Base-by-base conservation (phyloP, 2,329 filamentous ascomycete genomes). In the Ophiocordyceps camponoti-leonardi region DNA sequence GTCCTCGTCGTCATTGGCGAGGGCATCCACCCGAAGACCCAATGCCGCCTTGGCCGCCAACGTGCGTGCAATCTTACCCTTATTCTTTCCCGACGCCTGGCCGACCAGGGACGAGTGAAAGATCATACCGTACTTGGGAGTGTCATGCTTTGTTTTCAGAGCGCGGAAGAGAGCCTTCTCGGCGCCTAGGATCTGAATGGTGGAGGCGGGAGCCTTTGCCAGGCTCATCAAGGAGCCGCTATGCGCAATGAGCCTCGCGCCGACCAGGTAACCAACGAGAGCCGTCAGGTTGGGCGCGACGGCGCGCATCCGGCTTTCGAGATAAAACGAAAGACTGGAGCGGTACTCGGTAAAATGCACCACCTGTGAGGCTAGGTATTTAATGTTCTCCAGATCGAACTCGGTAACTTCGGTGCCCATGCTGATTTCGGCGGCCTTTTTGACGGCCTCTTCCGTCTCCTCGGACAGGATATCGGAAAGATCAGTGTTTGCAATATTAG, bases 101-200 rank as follows among this genome's bases (percentile, higher is more conserved):
- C 92, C 93, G 52, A 98, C 93, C 42, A 98, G 77, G 26, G 86
- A 92, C 43, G 85, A 83, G 66, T 94, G 84, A 68, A 92, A 93
- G 62, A 93, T 86, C 52, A 94, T 75, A 75, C 92, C 92, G 58
- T 96, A 98, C 68, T 96, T 98, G 60, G 92, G 92, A 37, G 92
- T 98, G 60, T 95, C 87, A 66, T 96, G 90, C 75, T 98, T 96
- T 44, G 92, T 98, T 78, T 98, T 98, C 51, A 98, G 74, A 19
- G 92, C 92, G 59, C 92, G 81, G 81, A 98, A 98, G 41, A 98
- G 79, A 8, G 92, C 92, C 75, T 98, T 98, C 71, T 98, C 92
- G 49, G 92, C 92, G 71, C 92, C 92, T 47, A 96, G 79, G 59
- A 98, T 95, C 73, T 98, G 92, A 53, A 98, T 86, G 51, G 92